Evolutionary conservation across 139 green algal genomes (phyloP).

Genomic region (Edaphochlamys debaryana): DNA sequence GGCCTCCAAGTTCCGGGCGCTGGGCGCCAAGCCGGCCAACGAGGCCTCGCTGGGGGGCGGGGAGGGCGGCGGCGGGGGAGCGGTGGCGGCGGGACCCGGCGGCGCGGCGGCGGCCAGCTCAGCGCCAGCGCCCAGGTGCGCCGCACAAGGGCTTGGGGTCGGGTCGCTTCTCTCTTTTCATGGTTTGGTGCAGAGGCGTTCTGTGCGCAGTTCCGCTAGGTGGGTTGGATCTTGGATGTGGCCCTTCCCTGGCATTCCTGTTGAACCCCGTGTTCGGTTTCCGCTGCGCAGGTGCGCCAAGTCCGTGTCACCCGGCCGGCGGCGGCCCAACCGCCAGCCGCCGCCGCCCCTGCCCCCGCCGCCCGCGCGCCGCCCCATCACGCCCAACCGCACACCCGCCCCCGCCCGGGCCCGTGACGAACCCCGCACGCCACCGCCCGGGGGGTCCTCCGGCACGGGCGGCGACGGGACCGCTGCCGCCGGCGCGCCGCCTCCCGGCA

Average conservation of each 20-base stretch:
- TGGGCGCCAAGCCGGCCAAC: neutral
- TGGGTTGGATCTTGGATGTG: neutral
- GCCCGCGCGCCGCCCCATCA: neutral
- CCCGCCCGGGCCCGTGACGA: neutral
- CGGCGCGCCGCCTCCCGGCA: too few species aligned
- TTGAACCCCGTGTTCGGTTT: neutral
- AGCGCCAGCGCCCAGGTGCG: too few species aligned
- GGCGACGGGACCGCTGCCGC: too few species aligned
- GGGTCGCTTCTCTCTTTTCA: too few species aligned
- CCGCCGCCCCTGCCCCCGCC: neutral
- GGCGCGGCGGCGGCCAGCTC: neutral
- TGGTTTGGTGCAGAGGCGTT: too few species aligned
- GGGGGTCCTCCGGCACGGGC: too few species aligned
- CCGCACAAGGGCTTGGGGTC: too few species aligned
- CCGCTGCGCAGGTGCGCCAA: neutral
- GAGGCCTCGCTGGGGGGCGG: neutral
- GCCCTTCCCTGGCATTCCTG: neutral
- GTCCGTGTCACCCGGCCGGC: constrained; percentile 16
- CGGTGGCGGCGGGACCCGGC: neutral
- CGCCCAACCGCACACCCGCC: neutral
- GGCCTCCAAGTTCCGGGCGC: constrained; percentile 26
- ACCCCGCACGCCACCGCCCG: too few species aligned
- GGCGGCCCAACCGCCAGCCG: neutral
- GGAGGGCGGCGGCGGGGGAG: neutral
- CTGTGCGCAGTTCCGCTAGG: too few species aligned